Evolutionary conservation across 2,329 filamentous ascomycete species (phyloP), one percentile per base, ranked within the genome.

Genomic region (Trichoderma afroharzianum): DNA sequence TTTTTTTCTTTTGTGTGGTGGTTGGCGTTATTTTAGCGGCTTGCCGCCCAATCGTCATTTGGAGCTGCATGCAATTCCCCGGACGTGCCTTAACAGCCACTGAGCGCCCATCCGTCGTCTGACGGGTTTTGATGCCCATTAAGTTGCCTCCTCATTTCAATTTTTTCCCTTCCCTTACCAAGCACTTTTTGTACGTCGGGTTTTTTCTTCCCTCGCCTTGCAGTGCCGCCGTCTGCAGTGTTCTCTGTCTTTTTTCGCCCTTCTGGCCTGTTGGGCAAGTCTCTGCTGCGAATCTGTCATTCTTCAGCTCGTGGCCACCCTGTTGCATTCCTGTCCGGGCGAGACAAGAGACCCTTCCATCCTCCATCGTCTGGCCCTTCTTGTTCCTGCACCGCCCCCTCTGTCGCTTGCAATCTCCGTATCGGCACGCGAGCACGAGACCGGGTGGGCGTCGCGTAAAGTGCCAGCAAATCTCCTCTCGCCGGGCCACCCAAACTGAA

Each of bases 381-480:
- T 63, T 43, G 39, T 30, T 71, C 43, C 57, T 71, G 57, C 70
- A 71, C 70, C 26, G 70, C 70, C 70, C 63, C 64, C 59, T 64
- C 32, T 26, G 59, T 70, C 66, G 58, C 67, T 59, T 50, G 66
- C 53, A 70, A 70, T 63, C 66, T 64, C 61, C 71, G 53, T 64
- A 70, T 70, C 71, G 33, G 61, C 71, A 72, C 71, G 67, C 71
- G 71, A 72, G 66, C 71, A 70, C 71, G 47, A 59, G 71, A 64
- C 71, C 70, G 39, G 58, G 57, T 28, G 55, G 50, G 68, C 59
- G 53, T 58, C 71, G 71, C 59, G 67, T 72, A 72, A 70, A 72
- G 71, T 72, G 66, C 70, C 71, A 70, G 57, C 57, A 28, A 32
- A 26, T 61, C 43, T 61, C 47, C 18, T 55, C 26, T 47, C 39